Evolutionary conservation across 106 monocot species (phyloP), one percentile per base, ranked within the genome.

Genomic region (Alisma plantagoaquatica): DNA sequence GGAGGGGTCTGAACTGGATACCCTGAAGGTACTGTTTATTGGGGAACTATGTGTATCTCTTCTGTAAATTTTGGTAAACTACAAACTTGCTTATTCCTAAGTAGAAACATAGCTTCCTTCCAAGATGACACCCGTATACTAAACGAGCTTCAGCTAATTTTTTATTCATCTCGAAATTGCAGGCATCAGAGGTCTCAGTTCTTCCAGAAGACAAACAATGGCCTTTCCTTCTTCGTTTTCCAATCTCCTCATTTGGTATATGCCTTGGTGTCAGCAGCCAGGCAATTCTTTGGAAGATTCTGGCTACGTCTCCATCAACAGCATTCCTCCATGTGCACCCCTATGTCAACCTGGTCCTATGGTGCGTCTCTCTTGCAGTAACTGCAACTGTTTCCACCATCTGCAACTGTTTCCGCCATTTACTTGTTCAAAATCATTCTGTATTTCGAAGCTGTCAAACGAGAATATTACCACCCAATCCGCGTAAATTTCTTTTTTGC

Each of bases 1-100:
- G 8, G 72, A 82, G 61, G 88, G 87, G 9, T 82, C 87, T 19
- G 87, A 87, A 57, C 48, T 87, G 10, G 82, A 82, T 41, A 82
- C 65, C 12, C 61, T 87, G 10, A 78, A 60, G 78, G 87, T 81
- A 68, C 19, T n/a, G n/a, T n/a, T n/a, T n/a, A n/a, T n/a, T n/a
- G n/a, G n/a, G n/a, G n/a, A n/a, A n/a, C n/a, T n/a, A n/a, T n/a
- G n/a, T n/a, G n/a, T n/a, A n/a, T n/a, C n/a, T n/a, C n/a, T n/a
- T n/a, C n/a, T n/a, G n/a, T n/a, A n/a, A n/a, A n/a, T n/a, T n/a
- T n/a, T n/a, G n/a, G n/a, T n/a, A n/a, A n/a, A n/a, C n/a, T n/a
- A n/a, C n/a, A n/a, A n/a, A n/a, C n/a, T n/a, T n/a, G n/a, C n/a
- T n/a, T n/a, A n/a, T n/a, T n/a, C n/a, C n/a, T n/a, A n/a, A n/a